These are phyloP conservation scores for Calocera cornea DNA, from an alignment of 768 basidiomycete species.

Conservation along the genomic window DNA sequence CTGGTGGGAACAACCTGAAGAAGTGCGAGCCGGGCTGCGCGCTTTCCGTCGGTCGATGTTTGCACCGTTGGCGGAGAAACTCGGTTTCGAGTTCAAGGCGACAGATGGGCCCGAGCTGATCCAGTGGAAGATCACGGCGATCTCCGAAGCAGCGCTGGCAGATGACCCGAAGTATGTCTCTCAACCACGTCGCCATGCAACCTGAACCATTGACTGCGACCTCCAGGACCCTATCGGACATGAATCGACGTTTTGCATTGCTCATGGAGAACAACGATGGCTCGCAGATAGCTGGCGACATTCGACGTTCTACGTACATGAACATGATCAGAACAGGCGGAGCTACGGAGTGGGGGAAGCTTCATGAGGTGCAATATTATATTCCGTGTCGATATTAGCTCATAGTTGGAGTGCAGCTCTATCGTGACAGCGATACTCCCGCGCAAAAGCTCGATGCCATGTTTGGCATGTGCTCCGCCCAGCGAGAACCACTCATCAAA, in stretches of 20 bases:
- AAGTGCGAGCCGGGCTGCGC: slow-evolving; percentile 39
- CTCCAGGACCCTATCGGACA: slow-evolving; percentile 57
- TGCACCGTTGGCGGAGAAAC: slow-evolving; percentile 56
- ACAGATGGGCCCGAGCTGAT: slow-evolving; percentile 54
- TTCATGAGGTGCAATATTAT: too few species aligned
- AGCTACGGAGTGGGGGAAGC: background rate
- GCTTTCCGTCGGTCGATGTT: slow-evolving; percentile 41
- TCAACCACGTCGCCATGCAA: background rate
- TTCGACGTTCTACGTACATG: slow-evolving; percentile 30
- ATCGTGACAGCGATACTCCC: slow-evolving; percentile 60
- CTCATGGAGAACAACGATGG: slow-evolving; percentile 62
- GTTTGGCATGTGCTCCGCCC: slow-evolving; percentile 53
- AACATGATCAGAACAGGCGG: background rate
- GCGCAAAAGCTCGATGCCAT: slow-evolving; percentile 57
- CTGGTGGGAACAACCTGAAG: slow-evolving; percentile 70
- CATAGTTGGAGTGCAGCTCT: too few species aligned
- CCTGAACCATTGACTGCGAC: too few species aligned
- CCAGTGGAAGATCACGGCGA: slow-evolving; percentile 60
- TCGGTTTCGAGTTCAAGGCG: slow-evolving; percentile 63
- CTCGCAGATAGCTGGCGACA: slow-evolving; percentile 65
- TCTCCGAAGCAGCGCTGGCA: slow-evolving; percentile 40
- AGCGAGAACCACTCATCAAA: slow-evolving; percentile 41
- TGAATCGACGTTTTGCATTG: slow-evolving; percentile 53
- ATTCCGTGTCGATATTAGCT: too few species aligned
- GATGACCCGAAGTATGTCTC: slow-evolving; percentile 27